These are phyloP conservation scores for Megacollybia marginata DNA, from an alignment of 768 basidiomycete genomes.

Conservation along the genomic window DNA sequence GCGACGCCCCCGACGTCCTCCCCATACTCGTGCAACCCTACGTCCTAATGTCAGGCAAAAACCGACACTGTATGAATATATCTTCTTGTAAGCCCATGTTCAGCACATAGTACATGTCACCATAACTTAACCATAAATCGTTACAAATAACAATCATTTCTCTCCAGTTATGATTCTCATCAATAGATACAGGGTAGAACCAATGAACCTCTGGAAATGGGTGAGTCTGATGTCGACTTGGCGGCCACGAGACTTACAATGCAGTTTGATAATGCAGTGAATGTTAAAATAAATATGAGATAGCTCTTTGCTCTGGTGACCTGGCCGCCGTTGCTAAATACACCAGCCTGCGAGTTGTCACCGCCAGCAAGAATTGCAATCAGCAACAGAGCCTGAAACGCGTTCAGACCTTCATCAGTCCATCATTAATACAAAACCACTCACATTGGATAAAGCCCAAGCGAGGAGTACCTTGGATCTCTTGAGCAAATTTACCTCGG, in stretches of 20 bases:
- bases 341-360: constrained; percentile 36
- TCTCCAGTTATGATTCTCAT: constrained; percentile 46
- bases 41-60: not conserved
- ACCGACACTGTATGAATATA: constrained; percentile 7
- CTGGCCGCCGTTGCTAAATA: constrained; percentile 45
- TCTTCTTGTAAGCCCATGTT: constrained; percentile 31
- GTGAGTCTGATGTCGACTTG: not conserved
- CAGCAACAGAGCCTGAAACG: constrained; percentile 54
- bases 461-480: constrained; percentile 49
- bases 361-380: constrained; percentile 62
- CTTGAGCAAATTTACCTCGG: not conserved
- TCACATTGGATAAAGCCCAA: constrained; percentile 83
- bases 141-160: not conserved
- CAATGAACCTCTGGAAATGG: constrained; percentile 41
- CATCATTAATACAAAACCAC: constrained; percentile 9
- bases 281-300: constrained; percentile 72
- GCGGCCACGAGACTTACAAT: constrained; percentile 28
- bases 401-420: constrained; percentile 7
- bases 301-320: constrained; percentile 64
- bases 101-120: not conserved
- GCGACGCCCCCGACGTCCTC: constrained; percentile 15
- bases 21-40: constrained; percentile 1
- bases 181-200: constrained; percentile 49
- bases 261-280: constrained; percentile 72
- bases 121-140: not conserved